Evolutionary conservation across 2,329 filamentous ascomycete species (phyloP).

Genomic region (Neofusicoccum laricinum): DNA sequence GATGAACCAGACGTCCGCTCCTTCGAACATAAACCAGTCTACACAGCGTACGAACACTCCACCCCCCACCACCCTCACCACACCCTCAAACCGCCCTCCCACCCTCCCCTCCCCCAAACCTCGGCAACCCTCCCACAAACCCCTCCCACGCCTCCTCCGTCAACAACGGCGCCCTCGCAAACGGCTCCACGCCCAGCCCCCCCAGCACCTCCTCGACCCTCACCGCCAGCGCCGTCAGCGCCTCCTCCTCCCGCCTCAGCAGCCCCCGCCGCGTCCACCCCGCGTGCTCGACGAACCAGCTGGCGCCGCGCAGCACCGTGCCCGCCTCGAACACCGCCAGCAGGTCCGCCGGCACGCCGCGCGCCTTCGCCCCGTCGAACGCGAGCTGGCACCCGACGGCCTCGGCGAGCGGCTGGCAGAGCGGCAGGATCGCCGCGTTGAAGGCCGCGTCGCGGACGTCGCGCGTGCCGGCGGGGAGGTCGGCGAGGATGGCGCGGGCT

Average conservation of each 20-base stretch:
- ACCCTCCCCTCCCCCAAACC: not conserved
- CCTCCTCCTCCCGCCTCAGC: not conserved
- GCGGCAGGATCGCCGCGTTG: not conserved
- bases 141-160: not conserved
- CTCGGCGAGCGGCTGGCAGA: not conserved
- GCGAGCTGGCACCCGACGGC: not conserved
- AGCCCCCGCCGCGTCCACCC: not conserved
- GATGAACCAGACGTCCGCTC: too few species aligned
- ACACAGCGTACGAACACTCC: too few species aligned
- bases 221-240: not conserved
- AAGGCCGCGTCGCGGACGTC: not conserved
- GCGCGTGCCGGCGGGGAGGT: not conserved
- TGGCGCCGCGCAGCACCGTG: not conserved
- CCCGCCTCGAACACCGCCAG: not conserved
- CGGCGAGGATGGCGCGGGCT: not conserved
- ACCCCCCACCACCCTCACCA: too few species aligned
- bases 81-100: too few species aligned
- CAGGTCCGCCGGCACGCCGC: not conserved
- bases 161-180: not conserved
- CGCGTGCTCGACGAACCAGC: not conserved
- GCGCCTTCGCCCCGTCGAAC: not conserved
- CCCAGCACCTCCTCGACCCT: not conserved
- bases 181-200: not conserved
- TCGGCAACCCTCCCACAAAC: not conserved
- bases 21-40: too few species aligned